Base-by-base conservation (phyloP, 2,329 filamentous ascomycete species). In the Penicillium capsulatum region DNA sequence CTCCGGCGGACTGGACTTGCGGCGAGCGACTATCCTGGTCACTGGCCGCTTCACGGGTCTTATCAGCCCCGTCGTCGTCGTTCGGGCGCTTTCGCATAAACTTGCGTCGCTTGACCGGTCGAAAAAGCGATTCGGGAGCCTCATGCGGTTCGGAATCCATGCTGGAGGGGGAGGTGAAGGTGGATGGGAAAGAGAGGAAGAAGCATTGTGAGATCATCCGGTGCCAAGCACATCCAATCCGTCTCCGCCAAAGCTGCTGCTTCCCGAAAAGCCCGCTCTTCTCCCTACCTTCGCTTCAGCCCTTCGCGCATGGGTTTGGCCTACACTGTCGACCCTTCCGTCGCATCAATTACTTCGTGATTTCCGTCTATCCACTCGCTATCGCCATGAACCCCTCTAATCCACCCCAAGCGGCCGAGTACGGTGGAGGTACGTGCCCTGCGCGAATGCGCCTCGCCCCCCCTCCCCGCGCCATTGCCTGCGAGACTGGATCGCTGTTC, bases 61-160 rank as follows among this genome's bases (percentile, higher is more conserved):
- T 35, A 26, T 41, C 31, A n/a, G 39, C 33, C 13, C 58, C 52
- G 28, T 56, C 53, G 22, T 45, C 38, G 10, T 48, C 36, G 24
- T 55, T 48, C 3, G 41, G 55, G 36, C 72, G 67, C 48, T 69
- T 71, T 39, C 73, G 71, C 46, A 71, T 61, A 37, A 73, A 68
- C 51, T 74, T 77, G 44, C 72, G 65, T 38, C 69, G 67, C 59
- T 77, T 77, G 6, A 64, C 64, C 11, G 72, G 64, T 20, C 73
- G 65, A 48, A 75, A 75, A 9, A 70, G 45, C 5, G 68, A 51
- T 29, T 64, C 60, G 3, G 60, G 44, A 1, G 42, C 24, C 27
- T 44, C 20, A 13, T 50, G 42, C 6, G 43, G 26, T 14, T 64
- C 53, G 2, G 55, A 44, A 30, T 64, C 54, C 63, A 66, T 66